Conservation (phyloP, 164 flowering plant genomes). For the Brasenia schreberi region DNA sequence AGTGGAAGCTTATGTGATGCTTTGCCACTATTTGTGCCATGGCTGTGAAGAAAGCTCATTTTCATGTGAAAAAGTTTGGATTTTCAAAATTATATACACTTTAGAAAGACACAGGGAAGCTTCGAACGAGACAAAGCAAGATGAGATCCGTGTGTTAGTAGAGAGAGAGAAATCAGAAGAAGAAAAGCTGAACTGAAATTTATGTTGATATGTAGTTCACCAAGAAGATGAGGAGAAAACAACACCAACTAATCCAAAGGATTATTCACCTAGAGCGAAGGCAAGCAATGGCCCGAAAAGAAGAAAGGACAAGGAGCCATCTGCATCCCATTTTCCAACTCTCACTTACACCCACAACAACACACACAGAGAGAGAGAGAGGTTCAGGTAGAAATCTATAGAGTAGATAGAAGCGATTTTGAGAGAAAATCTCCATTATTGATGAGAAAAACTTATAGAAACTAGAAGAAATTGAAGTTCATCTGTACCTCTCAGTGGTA, state of each 20-base stretch:
- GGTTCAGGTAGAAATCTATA: background rate
- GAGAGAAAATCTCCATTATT: background rate
- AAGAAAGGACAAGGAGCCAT: too few relatives aligned
- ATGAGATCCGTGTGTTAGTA: too few relatives aligned
- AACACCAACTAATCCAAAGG: background rate
- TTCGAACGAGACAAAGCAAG: too few relatives aligned
- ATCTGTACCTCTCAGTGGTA: background rate
- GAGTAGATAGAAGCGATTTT: background rate
- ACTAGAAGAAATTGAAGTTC: background rate
- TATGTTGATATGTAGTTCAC: background rate
- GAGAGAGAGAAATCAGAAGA: background rate
- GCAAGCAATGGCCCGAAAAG: background rate
- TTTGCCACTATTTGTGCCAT: too few relatives aligned
- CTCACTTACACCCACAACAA: too few relatives aligned
- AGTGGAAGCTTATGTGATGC: too few relatives aligned
- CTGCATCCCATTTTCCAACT: too few relatives aligned
- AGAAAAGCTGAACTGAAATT: background rate
- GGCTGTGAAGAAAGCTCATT: too few relatives aligned
- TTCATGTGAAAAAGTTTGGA: too few relatives aligned
- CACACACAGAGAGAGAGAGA: too few relatives aligned
- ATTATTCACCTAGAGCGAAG: background rate
- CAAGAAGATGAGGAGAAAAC: background rate
- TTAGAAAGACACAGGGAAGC: too few relatives aligned
- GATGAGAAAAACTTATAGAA: background rate
- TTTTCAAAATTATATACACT: too few relatives aligned